Evolutionary conservation across 2,329 filamentous ascomycete species (phyloP).

Genomic region (Colletotrichum costaricense): DNA sequence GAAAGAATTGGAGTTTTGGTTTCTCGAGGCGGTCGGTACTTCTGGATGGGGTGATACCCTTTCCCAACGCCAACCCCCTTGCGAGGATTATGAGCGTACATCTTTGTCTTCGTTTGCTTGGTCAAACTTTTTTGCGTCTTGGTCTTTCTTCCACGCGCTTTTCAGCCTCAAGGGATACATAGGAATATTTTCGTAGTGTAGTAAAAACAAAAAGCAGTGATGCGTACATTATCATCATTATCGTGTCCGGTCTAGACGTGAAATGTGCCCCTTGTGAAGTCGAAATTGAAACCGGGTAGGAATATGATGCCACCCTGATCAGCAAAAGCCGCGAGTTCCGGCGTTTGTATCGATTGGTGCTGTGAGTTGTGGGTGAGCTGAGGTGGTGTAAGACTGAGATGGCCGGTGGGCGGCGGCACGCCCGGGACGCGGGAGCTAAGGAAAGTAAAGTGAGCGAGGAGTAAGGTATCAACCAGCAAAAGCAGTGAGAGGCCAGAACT

Average conservation of each 20-base stretch:
- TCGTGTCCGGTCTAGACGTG: not conserved
- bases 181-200: not conserved
- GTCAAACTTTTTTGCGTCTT: not conserved
- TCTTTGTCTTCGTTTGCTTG: not conserved
- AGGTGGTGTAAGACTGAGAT: not conserved
- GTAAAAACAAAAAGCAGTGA: not conserved
- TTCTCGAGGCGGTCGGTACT: not conserved
- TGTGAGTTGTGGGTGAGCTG: too few relatives aligned
- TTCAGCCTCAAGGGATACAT: not conserved
- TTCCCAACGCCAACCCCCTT: not conserved
- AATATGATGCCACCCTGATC: not conserved
- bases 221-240: not conserved
- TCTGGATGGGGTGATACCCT: not conserved
- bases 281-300: not conserved
- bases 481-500: not conserved
- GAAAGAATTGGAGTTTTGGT: not conserved
- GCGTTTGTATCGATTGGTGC: not conserved
- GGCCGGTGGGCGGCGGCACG: not conserved
- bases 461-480: not conserved
- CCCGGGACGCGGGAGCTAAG: not conserved
- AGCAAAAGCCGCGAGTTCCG: not conserved
- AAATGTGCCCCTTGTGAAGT: not conserved
- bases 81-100: not conserved
- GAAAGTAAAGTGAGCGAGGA: not conserved
- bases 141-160: not conserved